Evolutionary conservation across 225 moss, liverwort and hornwort genomes (phyloP).

Genomic region (Antitrichia curtipendula): DNA sequence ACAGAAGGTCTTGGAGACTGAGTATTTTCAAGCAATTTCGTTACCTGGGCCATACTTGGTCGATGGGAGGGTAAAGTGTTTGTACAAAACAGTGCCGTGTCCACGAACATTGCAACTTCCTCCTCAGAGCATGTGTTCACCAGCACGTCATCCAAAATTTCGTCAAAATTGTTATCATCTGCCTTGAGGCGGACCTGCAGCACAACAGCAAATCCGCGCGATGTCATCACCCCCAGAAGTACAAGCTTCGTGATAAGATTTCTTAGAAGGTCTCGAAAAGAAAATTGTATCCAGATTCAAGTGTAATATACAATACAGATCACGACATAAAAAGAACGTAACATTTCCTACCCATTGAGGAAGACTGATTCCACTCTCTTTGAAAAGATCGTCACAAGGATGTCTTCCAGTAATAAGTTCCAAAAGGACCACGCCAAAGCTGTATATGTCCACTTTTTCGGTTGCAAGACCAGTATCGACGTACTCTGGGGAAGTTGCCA

Average conservation of each 20-base stretch:
- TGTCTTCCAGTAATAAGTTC: constrained; percentile 82
- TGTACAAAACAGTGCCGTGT: constrained; percentile 65
- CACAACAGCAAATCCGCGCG: neutral
- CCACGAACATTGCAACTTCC: constrained; percentile 49
- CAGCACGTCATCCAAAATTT: constrained; percentile 54
- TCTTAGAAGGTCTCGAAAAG: neutral
- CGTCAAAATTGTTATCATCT: constrained; percentile 31
- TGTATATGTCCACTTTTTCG: constrained; percentile 83
- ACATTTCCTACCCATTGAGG: constrained; percentile 66
- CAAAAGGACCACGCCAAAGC: constrained; percentile 81
- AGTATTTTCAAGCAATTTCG: constrained; percentile 57
- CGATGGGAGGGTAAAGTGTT: constrained; percentile 51
- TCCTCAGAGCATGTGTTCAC: constrained; percentile 37
- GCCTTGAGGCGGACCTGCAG: constrained; percentile 54
- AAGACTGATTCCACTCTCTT: constrained; percentile 58
- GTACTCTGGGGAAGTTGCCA: constrained; percentile 61
- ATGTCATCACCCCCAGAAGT: neutral
- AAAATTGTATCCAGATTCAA: neutral
- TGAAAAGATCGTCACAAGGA: constrained; percentile 64
- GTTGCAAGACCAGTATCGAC: constrained; percentile 82
- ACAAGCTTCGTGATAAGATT: neutral
- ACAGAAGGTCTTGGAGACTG: constrained; percentile 30
- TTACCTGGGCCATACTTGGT: constrained; percentile 80
- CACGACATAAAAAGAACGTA: neutral
- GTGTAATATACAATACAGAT: neutral